Conservation (phyloP, 2,329 filamentous ascomycete species). For the Lasiodiplodia hormozganensis region DNA sequence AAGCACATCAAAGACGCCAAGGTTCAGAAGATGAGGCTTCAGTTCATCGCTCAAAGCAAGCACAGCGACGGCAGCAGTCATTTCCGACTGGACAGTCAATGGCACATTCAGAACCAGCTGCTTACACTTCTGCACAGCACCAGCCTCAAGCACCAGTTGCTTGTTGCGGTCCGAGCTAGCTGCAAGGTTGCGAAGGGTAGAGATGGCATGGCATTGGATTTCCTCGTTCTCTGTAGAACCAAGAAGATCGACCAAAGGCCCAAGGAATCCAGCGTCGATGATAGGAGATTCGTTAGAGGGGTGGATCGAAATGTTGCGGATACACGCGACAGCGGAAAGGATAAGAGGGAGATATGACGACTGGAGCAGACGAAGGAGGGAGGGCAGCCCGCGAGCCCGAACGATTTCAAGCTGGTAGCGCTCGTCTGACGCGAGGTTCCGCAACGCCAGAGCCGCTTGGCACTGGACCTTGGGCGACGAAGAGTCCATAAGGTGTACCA, state of each 20-base stretch:
- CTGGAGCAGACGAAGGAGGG: constrained; percentile 87
- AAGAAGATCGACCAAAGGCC: constrained; percentile 89
- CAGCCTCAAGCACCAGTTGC: constrained; percentile 93
- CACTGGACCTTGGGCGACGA: constrained; percentile 98
- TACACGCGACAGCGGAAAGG: constrained; percentile 95
- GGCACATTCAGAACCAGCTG: constrained; percentile 93
- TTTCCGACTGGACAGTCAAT: constrained; percentile 94
- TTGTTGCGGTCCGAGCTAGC: constrained; percentile 98
- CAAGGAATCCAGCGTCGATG: constrained; percentile 95
- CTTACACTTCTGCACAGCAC: constrained; percentile 98
- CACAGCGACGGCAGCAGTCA: constrained; percentile 99
- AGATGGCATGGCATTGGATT: constrained; percentile 98
- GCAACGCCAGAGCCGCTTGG: constrained; percentile 90
- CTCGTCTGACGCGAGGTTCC: constrained; percentile 96
- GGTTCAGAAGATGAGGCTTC: constrained; percentile 85
- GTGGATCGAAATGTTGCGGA: constrained; percentile 98
- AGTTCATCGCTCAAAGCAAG: constrained; percentile 94
- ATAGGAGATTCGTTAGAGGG: constrained; percentile 97
- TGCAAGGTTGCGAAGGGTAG: constrained; percentile 91
- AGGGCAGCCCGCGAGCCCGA: constrained; percentile 81
- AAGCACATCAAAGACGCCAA: constrained; percentile 94
- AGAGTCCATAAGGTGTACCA: constrained; percentile 97
- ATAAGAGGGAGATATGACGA: constrained; percentile 96
- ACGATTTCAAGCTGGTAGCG: constrained; percentile 99
- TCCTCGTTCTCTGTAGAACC: constrained; percentile 98